These are phyloP conservation scores for Cryoendolithus antarcticus DNA, from an alignment of 2,329 filamentous ascomycete species.

Conservation along the genomic window DNA sequence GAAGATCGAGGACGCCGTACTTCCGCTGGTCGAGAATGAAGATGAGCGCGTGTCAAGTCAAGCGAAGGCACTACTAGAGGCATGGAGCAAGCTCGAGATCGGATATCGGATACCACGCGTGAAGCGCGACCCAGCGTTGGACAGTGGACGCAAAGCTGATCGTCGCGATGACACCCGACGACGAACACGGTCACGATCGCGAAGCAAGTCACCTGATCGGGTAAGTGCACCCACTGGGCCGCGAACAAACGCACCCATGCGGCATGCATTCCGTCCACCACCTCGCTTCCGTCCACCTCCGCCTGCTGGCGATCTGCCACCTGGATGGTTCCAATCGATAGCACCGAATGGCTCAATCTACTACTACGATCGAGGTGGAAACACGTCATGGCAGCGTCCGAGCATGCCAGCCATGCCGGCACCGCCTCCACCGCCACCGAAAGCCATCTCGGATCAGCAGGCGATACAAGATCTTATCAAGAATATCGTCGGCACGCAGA, in stretches of 20 bases:
- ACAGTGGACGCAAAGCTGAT: constrained; percentile 42
- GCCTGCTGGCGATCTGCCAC: constrained; percentile 47
- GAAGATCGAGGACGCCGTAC: constrained; percentile 76
- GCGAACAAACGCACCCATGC: constrained; percentile 42
- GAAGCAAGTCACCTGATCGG: constrained; percentile 35
- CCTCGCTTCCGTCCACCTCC: constrained; percentile 33
- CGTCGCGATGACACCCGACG: constrained; percentile 41
- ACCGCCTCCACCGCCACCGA: constrained; percentile 48
- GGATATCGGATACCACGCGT: constrained; percentile 88
- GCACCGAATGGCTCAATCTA: constrained; percentile 63
- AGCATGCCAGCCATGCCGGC: constrained; percentile 49
- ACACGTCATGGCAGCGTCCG: constrained; percentile 72
- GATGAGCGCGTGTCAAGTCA: constrained; percentile 58
- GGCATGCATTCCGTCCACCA: constrained; percentile 41
- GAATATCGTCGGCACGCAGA: constrained; percentile 52
- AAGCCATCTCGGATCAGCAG: constrained; percentile 60
- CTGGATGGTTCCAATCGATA: constrained; percentile 71
- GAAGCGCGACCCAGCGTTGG: constrained; percentile 61
- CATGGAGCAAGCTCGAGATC: constrained; percentile 81
- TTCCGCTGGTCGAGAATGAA: constrained; percentile 53
- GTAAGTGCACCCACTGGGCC: constrained; percentile 40
- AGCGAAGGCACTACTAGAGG: constrained; percentile 59
- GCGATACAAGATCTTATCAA: constrained; percentile 64
- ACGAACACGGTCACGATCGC: constrained; percentile 34
- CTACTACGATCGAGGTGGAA: constrained; percentile 70